Conservation (phyloP, 192 early-diverging fungal genomes). For the Entophlyctis luteolus region DNA sequence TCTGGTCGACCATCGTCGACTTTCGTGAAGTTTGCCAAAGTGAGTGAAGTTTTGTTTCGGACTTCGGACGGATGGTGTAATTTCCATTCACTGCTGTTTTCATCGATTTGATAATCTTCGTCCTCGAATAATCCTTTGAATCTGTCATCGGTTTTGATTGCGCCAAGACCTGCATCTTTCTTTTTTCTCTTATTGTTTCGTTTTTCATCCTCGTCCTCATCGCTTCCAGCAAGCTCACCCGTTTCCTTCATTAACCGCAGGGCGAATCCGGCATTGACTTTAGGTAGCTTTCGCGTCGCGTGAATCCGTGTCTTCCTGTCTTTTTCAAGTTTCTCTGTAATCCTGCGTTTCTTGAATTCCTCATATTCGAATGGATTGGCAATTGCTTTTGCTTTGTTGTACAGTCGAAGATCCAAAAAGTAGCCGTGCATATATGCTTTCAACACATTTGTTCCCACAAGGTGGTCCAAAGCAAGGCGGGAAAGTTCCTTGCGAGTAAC, state of each 20-base stretch:
- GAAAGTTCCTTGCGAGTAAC: slow-evolving; percentile 85
- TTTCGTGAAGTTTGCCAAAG: slow-evolving; percentile 36
- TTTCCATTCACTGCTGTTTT: slow-evolving; percentile 74
- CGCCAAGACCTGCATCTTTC: slow-evolving; percentile 34
- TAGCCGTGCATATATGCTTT: slow-evolving; percentile 99
- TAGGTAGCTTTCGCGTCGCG: slow-evolving; percentile 80
- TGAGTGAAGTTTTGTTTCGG: slow-evolving; percentile 13
- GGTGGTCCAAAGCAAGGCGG: slow-evolving; percentile 82
- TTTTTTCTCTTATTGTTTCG: slow-evolving; percentile 48
- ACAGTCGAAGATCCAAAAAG: slow-evolving; percentile 92
- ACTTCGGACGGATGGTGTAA: slow-evolving; percentile 59
- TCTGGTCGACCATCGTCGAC: slow-evolving; percentile 26
- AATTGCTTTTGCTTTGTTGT: slow-evolving; percentile 92
- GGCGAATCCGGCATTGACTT: slow-evolving; percentile 88
- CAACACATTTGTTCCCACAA: slow-evolving; percentile 86
- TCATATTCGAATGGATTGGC: slow-evolving; percentile 95
- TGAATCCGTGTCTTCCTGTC: slow-evolving; percentile 84
- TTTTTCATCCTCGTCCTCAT: slow-evolving; percentile 34
- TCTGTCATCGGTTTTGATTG: slow-evolving; percentile 76
- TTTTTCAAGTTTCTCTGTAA: slow-evolving; percentile 80
- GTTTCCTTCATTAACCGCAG: slow-evolving; percentile 57
- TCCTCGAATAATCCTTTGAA: slow-evolving; percentile 86
- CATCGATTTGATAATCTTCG: slow-evolving; percentile 88
- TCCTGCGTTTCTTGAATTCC: slow-evolving; percentile 74
- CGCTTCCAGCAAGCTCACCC: slow-evolving; percentile 38